A percentile compares a stretch with the other conserved stretches of the same genome.
These are phyloP conservation scores for Mycena albidolilacea DNA, from an alignment of 768 basidiomycete species.

Conservation along the genomic window DNA sequence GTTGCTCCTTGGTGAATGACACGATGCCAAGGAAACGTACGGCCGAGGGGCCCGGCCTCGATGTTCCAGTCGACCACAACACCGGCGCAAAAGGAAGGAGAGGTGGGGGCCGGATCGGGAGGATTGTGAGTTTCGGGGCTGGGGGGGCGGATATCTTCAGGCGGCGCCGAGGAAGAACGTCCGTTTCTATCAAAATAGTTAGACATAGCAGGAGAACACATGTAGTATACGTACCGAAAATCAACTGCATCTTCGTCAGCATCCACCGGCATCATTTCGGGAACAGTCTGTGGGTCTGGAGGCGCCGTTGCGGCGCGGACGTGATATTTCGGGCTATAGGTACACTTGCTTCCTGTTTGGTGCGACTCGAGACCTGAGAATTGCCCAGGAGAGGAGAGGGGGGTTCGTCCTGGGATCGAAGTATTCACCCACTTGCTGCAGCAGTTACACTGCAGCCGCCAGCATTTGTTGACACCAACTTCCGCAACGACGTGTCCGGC, in stretches of 20 bases:
- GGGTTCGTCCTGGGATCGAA: not conserved
- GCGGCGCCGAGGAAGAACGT: not conserved
- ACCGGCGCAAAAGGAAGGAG: not conserved
- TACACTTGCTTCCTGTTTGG: not conserved
- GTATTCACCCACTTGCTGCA: not conserved
- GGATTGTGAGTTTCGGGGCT: not conserved
- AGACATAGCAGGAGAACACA: no score
- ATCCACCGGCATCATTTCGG: not conserved
- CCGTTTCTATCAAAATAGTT: no score
- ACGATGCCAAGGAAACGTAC: not conserved
- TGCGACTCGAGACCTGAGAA: not conserved
- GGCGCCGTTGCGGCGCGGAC: not conserved
- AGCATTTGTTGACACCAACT: not conserved
- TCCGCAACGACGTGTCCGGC: not conserved
- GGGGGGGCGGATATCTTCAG: no score
- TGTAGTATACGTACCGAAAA: no score
- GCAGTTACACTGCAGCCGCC: not conserved
- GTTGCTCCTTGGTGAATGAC: not conserved
- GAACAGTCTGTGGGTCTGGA: not conserved
- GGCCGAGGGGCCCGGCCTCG: not conserved
- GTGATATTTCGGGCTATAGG: not conserved
- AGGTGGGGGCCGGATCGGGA: not conserved
- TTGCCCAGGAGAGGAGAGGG: not conserved
- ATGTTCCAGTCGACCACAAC: not conserved
- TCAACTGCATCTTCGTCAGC: no score